Conservation (phyloP, 108 stramenopile species). For the Chaetoceros tenuissimus region DNA sequence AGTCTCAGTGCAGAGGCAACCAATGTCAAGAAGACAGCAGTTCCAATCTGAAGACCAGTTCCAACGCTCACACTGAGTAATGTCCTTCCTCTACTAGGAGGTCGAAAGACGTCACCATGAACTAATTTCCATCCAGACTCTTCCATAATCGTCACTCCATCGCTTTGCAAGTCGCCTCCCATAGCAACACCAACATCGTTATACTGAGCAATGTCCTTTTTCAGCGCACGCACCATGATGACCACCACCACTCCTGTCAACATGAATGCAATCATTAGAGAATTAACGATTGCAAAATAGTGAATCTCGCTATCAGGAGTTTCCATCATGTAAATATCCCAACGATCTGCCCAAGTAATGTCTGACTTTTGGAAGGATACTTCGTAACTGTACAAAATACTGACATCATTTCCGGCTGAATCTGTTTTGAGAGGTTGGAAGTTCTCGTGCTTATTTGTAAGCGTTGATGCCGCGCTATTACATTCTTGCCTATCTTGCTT, state of each 20-base stretch:
- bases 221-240: conserved; percentile 91
- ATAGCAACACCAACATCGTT: conserved; percentile 82
- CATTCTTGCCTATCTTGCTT: conserved; percentile 40
- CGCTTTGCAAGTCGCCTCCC: conserved; percentile 10
- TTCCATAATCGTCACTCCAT: conserved; percentile 33
- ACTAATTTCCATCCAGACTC: conserved; percentile 98
- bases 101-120: conserved; percentile 96
- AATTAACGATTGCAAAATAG: conserved; percentile 98
- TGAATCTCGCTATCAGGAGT: conserved; percentile 95
- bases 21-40: conserved; percentile 70
- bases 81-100: conserved; percentile 78
- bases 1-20: conserved; percentile 78
- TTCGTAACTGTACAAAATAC: conserved; percentile 90
- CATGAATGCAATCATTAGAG: conserved; percentile 97
- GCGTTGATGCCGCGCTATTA: not conserved
- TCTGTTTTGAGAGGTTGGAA: conserved; percentile 26
- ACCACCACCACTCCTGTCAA: conserved; percentile 95
- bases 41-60: conserved; percentile 89
- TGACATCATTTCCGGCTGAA: conserved; percentile 9
- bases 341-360: conserved; percentile 93
- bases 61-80: conserved; percentile 87
- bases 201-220: conserved; percentile 94
- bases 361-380: conserved; percentile 82
- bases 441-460: conserved; percentile 3
- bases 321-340: conserved; percentile 97